Evolutionary conservation across 495 filamentous ascomycete species (phyloP).

Genomic region (Bacidia rubella): DNA sequence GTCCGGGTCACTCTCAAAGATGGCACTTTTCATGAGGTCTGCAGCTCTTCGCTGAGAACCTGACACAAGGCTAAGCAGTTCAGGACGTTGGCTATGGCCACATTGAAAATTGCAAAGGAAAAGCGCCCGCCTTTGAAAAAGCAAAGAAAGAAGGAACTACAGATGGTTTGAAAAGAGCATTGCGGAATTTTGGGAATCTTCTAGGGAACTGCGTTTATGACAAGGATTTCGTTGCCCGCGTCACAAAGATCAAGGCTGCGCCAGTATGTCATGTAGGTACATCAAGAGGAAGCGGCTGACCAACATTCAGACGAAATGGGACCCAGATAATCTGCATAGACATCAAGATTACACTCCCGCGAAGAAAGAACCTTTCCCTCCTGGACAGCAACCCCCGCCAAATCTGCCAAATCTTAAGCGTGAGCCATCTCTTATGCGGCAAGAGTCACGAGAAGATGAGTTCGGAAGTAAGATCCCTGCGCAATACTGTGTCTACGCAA

Average conservation of each 20-base stretch:
- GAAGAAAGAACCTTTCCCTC: conserved; percentile 39
- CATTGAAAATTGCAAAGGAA: conserved; percentile 88
- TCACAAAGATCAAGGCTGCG: conserved; percentile 64
- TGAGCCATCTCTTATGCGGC: conserved; percentile 13
- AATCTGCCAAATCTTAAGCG: conserved; percentile 18
- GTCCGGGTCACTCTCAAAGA: conserved; percentile 80
- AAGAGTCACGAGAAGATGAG: conserved; percentile 38
- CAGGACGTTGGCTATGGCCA: conserved; percentile 89
- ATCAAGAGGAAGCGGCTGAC: background rate
- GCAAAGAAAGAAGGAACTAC: conserved; percentile 97
- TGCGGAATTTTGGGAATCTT: conserved; percentile 90
- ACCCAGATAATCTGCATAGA: conserved; percentile 62
- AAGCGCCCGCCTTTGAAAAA: conserved; percentile 90
- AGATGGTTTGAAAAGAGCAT: conserved; percentile 76
- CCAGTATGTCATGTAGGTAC: conserved; percentile 29
- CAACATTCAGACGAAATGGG: conserved; percentile 45
- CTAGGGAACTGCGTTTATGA: conserved; percentile 97
- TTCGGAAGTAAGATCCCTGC: conserved; percentile 49
- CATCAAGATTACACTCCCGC: conserved; percentile 57
- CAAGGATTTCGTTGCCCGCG: conserved; percentile 75
- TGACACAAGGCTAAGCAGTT: background rate
- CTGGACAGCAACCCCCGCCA: background rate
- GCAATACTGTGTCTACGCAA: conserved; percentile 16
- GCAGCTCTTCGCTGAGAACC: background rate
- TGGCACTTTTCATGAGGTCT: conserved; percentile 80